Percentiles rank a stretch among this genome's conserved stretches.
These are phyloP conservation scores for Monosporascus sp. DNA, from an alignment of 2,329 filamentous ascomycete genomes.

Conservation along the genomic window DNA sequence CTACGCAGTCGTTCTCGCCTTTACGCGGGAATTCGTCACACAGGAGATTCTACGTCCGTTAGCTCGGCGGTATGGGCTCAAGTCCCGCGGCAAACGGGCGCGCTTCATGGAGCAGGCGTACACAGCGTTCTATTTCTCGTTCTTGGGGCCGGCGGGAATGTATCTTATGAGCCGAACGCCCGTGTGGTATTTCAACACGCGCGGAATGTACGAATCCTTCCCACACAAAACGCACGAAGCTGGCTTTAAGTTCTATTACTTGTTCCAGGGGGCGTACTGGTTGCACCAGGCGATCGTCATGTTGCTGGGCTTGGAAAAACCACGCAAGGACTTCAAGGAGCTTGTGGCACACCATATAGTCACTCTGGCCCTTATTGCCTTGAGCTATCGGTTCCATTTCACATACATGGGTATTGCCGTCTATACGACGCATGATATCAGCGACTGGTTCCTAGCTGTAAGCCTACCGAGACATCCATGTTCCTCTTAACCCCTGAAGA, in stretches of 20 bases:
- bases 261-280: constrained; percentile 72
- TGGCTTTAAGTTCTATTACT: constrained; percentile 69
- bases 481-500: background rate
- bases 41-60: constrained; percentile 63
- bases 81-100: constrained; percentile 56
- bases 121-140: constrained; percentile 64
- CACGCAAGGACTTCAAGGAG: constrained; percentile 70
- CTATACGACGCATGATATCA: constrained; percentile 71
- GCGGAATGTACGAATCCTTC: constrained; percentile 66
- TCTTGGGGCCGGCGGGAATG: constrained; percentile 63
- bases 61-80: constrained; percentile 54
- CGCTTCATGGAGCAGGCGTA: constrained; percentile 76
- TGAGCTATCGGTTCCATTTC: constrained; percentile 73
- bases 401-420: constrained; percentile 70
- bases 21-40: constrained; percentile 73
- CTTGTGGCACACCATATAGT: constrained; percentile 69
- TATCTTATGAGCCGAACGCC: constrained; percentile 67
- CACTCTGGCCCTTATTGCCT: constrained; percentile 60
- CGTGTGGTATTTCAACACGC: constrained; percentile 72
- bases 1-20: constrained; percentile 66
- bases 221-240: constrained; percentile 63
- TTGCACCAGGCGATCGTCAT: constrained; percentile 68
- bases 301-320: constrained; percentile 64
- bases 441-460: constrained; percentile 66
- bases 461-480: constrained; percentile 3